Evolutionary conservation across 257 asterid genomes (phyloP).

Genomic region (Verbena officinalis): DNA sequence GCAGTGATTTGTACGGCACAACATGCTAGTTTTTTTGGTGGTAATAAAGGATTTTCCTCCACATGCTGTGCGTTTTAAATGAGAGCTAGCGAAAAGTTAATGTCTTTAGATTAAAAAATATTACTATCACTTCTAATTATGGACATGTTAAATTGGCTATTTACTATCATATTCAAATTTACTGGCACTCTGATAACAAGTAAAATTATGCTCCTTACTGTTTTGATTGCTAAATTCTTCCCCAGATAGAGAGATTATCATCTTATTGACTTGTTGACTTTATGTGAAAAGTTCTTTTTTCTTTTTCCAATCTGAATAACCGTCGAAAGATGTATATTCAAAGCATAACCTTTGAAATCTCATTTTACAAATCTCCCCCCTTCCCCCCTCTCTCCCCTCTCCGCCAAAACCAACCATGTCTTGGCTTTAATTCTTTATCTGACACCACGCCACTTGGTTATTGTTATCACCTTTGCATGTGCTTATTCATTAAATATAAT

Average conservation of each 20-base stretch:
- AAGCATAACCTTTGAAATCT: slow-evolving; percentile 6
- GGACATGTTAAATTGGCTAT: slow-evolving; percentile 8
- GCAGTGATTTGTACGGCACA: background rate
- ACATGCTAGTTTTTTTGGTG: background rate
- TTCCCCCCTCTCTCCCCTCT: no score
- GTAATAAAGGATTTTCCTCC: slow-evolving; percentile 4
- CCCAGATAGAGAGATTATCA: background rate
- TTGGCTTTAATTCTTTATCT: slow-evolving; percentile 12
- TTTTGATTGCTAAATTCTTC: background rate
- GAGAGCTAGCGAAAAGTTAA: background rate
- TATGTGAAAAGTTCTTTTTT: background rate
- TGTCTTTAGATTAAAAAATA: background rate
- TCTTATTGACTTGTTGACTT: background rate
- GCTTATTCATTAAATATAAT: slow-evolving; percentile 9
- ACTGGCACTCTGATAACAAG: background rate
- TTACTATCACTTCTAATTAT: background rate
- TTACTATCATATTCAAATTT: background rate
- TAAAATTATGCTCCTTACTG: background rate
- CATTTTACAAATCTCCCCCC: slow-evolving; percentile 7
- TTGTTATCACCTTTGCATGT: slow-evolving; percentile 7
- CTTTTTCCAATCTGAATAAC: background rate
- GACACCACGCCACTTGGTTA: slow-evolving; percentile 6
- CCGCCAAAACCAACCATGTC: no score
- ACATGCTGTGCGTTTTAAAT: slow-evolving; percentile 2
- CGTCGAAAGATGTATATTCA: slow-evolving; percentile 3